phyloP scores from a whole-genome alignment of 306 rosid genomes.

The Castanospermum australe region DNA sequence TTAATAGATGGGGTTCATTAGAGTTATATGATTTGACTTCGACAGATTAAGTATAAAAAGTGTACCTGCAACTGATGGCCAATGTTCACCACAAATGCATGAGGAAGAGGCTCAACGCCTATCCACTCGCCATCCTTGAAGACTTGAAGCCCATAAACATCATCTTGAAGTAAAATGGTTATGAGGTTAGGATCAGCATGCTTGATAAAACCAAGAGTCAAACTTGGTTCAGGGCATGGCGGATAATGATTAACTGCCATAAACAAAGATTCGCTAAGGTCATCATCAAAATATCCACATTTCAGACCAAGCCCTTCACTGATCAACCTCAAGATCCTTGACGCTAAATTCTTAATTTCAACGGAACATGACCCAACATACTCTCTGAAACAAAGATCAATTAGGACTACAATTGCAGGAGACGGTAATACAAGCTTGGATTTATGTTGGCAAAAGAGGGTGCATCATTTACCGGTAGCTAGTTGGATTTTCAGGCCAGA shows the following conservation, averaged over 20 bases:
- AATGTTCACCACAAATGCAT: slow-evolving; percentile 30
- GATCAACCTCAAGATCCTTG: slow-evolving; percentile 7
- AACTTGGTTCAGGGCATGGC: slow-evolving; percentile 37
- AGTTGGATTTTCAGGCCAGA: slow-evolving; percentile 2
- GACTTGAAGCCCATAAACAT: slow-evolving; percentile 31
- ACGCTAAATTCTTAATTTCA: neutral
- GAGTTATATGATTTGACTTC: too few species aligned
- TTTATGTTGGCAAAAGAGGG: neutral
- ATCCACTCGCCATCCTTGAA: slow-evolving; percentile 32
- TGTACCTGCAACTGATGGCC: slow-evolving; percentile 27
- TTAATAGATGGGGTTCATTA: neutral
- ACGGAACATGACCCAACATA: neutral
- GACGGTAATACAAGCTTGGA: neutral
- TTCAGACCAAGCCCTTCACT: neutral
- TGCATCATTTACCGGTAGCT: neutral
- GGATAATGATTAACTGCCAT: slow-evolving; percentile 12
- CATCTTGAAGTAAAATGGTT: slow-evolving; percentile 33
- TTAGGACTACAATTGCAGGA: neutral
- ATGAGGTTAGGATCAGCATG: slow-evolving; percentile 36
- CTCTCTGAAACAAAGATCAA: neutral
- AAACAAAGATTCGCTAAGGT: neutral
- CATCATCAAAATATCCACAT: slow-evolving; percentile 20
- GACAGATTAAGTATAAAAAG: too few species aligned
- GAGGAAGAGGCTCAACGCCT: slow-evolving; percentile 22
- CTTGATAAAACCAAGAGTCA: slow-evolving; percentile 24